Evolutionary conservation across 2,329 filamentous ascomycete species (phyloP).

Genomic region (Sclerotiophoma versabilis): DNA sequence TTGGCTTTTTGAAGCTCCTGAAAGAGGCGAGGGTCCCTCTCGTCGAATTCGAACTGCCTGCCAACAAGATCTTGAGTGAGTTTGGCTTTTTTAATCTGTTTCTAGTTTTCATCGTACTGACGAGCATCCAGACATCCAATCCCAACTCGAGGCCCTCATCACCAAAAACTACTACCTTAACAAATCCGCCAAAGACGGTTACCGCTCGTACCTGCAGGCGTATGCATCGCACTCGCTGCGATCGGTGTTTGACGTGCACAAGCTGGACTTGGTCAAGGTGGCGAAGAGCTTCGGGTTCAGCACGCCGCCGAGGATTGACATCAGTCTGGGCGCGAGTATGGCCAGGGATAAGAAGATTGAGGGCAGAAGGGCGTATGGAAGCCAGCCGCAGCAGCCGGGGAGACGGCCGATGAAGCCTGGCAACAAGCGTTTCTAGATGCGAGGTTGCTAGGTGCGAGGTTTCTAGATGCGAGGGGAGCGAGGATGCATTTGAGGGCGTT

Average conservation of each 20-base stretch:
- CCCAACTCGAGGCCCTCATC: constrained; percentile 90
- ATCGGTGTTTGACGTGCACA: constrained; percentile 84
- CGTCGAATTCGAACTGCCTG: constrained; percentile 94
- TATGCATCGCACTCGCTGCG: constrained; percentile 87
- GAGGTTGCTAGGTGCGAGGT: constrained; percentile 16
- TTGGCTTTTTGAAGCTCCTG: constrained; percentile 89
- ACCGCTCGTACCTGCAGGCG: constrained; percentile 90
- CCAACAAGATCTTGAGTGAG: constrained; percentile 77
- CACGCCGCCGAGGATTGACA: constrained; percentile 78
- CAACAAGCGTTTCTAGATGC: constrained; percentile 37
- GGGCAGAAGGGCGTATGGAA: constrained; percentile 75
- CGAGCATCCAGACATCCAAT: constrained; percentile 61
- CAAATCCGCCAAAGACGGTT: constrained; percentile 78
- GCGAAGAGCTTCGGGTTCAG: constrained; percentile 84
- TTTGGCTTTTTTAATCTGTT: not conserved
- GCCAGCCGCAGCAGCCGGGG: constrained; percentile 71
- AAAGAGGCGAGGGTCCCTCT: constrained; percentile 92
- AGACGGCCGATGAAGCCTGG: constrained; percentile 60
- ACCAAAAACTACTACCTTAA: constrained; percentile 96
- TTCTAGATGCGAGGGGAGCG: not conserved
- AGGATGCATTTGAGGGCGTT: constrained; percentile 25
- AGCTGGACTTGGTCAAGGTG: constrained; percentile 82
- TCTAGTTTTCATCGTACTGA: not conserved
- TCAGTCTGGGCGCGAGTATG: constrained; percentile 79
- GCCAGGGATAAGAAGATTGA: constrained; percentile 71